These are phyloP conservation scores for Colletotrichum agaves DNA, from an alignment of 2,329 filamentous ascomycete species.

Conservation along the genomic window DNA sequence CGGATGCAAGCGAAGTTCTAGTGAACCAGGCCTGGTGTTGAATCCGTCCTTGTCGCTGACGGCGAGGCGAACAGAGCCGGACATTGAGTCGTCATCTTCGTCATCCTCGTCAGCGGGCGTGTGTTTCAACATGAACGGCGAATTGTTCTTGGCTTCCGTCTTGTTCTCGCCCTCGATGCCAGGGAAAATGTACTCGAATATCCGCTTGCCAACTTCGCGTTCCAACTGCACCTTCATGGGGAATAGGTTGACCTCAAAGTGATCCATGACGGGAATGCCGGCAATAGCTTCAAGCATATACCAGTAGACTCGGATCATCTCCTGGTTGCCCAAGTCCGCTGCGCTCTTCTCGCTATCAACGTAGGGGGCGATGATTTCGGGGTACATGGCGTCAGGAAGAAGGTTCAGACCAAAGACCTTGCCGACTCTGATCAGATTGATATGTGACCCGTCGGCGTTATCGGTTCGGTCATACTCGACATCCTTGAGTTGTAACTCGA, in stretches of 20 bases:
- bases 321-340: slow-evolving; percentile 68
- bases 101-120: slow-evolving; percentile 62
- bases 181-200: slow-evolving; percentile 98
- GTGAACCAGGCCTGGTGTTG: slow-evolving; percentile 73
- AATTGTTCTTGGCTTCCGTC: slow-evolving; percentile 64
- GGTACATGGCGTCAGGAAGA: slow-evolving; percentile 89
- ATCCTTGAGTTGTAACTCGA: slow-evolving; percentile 92
- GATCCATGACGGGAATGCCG: slow-evolving; percentile 95
- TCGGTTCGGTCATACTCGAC: slow-evolving; percentile 95
- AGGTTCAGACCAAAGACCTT: slow-evolving; percentile 91
- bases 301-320: slow-evolving; percentile 96
- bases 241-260: slow-evolving; percentile 94
- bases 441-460: slow-evolving; percentile 95
- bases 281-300: slow-evolving; percentile 98
- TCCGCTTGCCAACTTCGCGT: slow-evolving; percentile 87
- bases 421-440: slow-evolving; percentile 90
- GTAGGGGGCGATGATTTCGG: slow-evolving; percentile 94
- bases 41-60: slow-evolving; percentile 60
- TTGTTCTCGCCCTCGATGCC: slow-evolving; percentile 71
- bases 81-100: slow-evolving; percentile 54
- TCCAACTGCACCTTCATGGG: slow-evolving; percentile 95
- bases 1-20: slow-evolving; percentile 85
- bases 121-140: slow-evolving; percentile 67
- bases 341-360: slow-evolving; percentile 71
- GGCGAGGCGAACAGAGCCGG: slow-evolving; percentile 51